Evolutionary conservation across 192 early-diverging fungal genomes (phyloP).

Genomic region (Paraglomus brasilianum): DNA sequence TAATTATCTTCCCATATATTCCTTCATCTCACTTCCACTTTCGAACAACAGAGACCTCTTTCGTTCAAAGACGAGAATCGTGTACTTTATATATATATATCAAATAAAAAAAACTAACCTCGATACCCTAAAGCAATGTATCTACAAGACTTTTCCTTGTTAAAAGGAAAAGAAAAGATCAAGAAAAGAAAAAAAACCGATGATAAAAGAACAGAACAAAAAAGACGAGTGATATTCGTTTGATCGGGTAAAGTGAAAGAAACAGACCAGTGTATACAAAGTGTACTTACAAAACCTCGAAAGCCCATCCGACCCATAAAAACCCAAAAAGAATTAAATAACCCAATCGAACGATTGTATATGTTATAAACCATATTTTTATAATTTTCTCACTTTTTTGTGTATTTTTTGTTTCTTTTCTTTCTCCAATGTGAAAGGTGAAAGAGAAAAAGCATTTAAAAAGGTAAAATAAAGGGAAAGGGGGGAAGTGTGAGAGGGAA

Average conservation of each 20-base stretch:
- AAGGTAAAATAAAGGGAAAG: too few relatives aligned
- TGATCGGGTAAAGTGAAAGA: neutral
- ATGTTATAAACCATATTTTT: constrained; percentile 1
- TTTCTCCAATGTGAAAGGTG: constrained; percentile 5
- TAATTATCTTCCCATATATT: too few relatives aligned
- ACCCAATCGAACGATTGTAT: neutral
- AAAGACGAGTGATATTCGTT: neutral
- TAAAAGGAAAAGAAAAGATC: neutral
- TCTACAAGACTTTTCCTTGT: neutral
- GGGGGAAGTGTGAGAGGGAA: neutral
- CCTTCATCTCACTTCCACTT: too few relatives aligned
- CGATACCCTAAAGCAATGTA: too few relatives aligned
- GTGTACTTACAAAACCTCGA: neutral
- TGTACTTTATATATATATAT: too few relatives aligned
- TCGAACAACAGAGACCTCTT: too few relatives aligned
- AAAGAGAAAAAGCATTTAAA: neutral
- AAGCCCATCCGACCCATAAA: neutral
- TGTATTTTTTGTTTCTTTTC: constrained; percentile 1
- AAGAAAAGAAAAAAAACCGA: neutral
- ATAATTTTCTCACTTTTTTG: constrained; percentile 8
- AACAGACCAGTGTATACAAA: neutral
- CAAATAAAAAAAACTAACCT: too few relatives aligned
- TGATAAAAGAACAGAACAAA: constrained; percentile 13
- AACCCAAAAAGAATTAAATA: neutral
- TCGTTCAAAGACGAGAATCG: too few relatives aligned